Percentiles rank a stretch among this genome's conserved stretches.
These are phyloP conservation scores for Amphibolis antarctica DNA, from an alignment of 106 monocot species.

Conservation along the genomic window DNA sequence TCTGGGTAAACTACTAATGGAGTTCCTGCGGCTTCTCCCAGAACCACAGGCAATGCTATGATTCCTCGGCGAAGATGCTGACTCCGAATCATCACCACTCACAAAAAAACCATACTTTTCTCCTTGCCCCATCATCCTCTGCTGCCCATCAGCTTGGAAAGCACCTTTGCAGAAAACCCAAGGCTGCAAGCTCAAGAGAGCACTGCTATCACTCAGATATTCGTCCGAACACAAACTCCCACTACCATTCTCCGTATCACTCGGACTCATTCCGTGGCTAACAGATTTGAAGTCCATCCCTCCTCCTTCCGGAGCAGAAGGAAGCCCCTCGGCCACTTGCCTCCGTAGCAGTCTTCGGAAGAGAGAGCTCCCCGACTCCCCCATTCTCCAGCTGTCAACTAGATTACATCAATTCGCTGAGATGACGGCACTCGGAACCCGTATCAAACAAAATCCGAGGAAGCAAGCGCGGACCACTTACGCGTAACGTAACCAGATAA, in stretches of 20 bases:
- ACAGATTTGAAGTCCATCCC: slow-evolving; percentile 1
- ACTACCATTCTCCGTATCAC: slow-evolving; percentile 1
- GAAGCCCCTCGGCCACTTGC: slow-evolving; percentile 7
- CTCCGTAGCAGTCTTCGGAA: slow-evolving; percentile 19
- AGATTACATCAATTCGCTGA: too few species aligned
- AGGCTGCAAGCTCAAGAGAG: slow-evolving; percentile 53
- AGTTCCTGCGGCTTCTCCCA: slow-evolving; percentile 18
- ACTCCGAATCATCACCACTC: slow-evolving; percentile 1
- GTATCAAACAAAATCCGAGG: too few species aligned
- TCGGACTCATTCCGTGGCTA: too few species aligned
- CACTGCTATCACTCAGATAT: slow-evolving; percentile 25
- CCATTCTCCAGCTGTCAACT: background rate
- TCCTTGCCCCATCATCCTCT: slow-evolving; percentile 5
- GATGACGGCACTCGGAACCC: too few species aligned
- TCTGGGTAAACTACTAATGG: slow-evolving; percentile 8
- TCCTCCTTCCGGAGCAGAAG: slow-evolving; percentile 1
- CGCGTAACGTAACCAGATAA: too few species aligned
- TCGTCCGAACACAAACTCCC: slow-evolving; percentile 10
- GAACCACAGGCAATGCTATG: slow-evolving; percentile 8
- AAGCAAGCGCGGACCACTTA: too few species aligned
- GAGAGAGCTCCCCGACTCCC: slow-evolving; percentile 6
- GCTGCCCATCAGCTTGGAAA: background rate
- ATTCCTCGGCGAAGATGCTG: slow-evolving; percentile 19
- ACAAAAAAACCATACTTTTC: slow-evolving; percentile 1
- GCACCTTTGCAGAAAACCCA: slow-evolving; percentile 41